Evolutionary conservation across 164 flowering plant species (phyloP).

Genomic region (Liquidambar formosana): DNA sequence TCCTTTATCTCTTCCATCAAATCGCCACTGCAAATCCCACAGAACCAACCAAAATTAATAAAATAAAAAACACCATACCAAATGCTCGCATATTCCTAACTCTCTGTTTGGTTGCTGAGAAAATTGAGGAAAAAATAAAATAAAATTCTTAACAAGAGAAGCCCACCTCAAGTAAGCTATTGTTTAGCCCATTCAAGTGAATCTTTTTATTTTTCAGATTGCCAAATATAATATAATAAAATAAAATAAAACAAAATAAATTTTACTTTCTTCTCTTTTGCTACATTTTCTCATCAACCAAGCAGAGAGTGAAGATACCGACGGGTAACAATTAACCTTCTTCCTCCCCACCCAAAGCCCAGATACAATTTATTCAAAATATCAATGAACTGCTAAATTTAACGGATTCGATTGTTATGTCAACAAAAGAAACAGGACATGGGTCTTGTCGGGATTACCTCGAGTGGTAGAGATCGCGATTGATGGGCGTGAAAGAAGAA

Average conservation of each 20-base stretch:
- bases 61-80: no score
- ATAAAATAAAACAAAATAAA: neutral
- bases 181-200: no score
- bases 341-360: neutral
- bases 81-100: no score
- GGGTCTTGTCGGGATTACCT: constrained; percentile 31
- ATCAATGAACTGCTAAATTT: neutral
- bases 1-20: constrained; percentile 63
- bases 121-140: no score
- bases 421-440: neutral
- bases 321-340: neutral
- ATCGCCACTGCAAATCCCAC: constrained; percentile 50
- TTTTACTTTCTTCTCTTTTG: neutral
- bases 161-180: no score
- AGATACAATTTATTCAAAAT: neutral
- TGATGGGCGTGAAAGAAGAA: constrained; percentile 40
- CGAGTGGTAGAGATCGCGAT: constrained; percentile 72
- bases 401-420: no score
- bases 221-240: constrained; percentile 1
- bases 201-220: neutral
- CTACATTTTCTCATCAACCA: neutral
- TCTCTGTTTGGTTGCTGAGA: no score
- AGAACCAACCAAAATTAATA: constrained; percentile 1
- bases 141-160: no score
- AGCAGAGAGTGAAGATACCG: neutral